These are phyloP conservation scores for Erythrobasidium yunnanense DNA, from an alignment of 768 basidiomycete species.

Conservation along the genomic window DNA sequence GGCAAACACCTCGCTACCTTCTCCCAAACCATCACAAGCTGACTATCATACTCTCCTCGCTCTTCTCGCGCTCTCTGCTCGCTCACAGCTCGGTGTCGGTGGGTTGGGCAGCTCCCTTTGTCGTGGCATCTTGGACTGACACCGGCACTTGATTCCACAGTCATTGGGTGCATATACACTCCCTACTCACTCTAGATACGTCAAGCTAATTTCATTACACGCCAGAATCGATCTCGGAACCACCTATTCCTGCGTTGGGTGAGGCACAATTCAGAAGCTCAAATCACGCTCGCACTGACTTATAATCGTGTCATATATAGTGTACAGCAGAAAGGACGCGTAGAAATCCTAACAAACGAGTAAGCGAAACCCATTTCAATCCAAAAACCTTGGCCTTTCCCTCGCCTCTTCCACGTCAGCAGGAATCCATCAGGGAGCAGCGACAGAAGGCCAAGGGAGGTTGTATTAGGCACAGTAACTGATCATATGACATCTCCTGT, in stretches of 20 bases:
- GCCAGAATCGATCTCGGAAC: constrained; percentile 37
- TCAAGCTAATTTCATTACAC: not conserved
- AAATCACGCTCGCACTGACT: not conserved
- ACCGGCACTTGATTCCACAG: not conserved
- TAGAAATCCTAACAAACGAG: constrained; percentile 46
- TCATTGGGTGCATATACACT: constrained; percentile 8
- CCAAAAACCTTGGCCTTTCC: too few species aligned
- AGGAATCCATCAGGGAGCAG: too few species aligned
- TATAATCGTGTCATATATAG: constrained; percentile 42
- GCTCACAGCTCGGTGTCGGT: constrained; percentile 19
- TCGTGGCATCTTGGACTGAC: not conserved
- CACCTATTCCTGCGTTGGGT: constrained; percentile 95
- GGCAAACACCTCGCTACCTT: not conserved
- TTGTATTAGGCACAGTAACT: not conserved
- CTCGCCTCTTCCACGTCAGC: too few species aligned
- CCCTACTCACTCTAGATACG: not conserved
- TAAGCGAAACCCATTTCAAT: not conserved
- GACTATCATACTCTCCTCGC: too few species aligned
- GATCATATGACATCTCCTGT: not conserved
- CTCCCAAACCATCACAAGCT: not conserved
- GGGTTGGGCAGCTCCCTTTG: not conserved
- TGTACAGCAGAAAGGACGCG: constrained; percentile 72
- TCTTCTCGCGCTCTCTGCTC: too few species aligned
- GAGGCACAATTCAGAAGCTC: constrained; percentile 41
- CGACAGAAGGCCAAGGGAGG: not conserved